Conservation (phyloP, 1,284 basidiomycete genomes). For the Cerioporus squamosus region DNA sequence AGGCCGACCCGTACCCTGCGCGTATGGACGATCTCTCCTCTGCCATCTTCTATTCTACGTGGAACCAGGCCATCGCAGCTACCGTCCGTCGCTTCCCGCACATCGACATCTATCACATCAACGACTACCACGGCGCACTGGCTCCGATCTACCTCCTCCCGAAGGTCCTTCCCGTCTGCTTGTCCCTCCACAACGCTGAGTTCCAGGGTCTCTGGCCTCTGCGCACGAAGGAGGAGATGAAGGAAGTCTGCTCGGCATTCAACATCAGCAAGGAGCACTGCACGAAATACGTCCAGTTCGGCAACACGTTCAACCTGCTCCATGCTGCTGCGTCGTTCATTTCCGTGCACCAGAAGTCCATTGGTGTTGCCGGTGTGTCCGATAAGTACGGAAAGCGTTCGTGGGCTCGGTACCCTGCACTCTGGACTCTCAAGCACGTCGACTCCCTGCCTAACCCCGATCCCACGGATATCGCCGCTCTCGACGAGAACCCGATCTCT, state of each 20-base stretch:
- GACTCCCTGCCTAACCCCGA: conserved; percentile 94
- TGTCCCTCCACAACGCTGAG: conserved; percentile 95
- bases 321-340: conserved; percentile 93
- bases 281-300: conserved; percentile 95
- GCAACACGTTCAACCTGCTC: conserved; percentile 93
- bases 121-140: conserved; percentile 92
- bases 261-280: conserved; percentile 95
- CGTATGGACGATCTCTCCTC: conserved; percentile 96
- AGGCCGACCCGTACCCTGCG: conserved; percentile 91
- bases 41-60: conserved; percentile 95
- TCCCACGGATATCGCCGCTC: conserved; percentile 89
- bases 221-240: conserved; percentile 95
- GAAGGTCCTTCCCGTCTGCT: conserved; percentile 85
- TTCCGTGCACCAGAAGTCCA: conserved; percentile 87
- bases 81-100: conserved; percentile 83
- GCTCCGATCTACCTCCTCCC: conserved; percentile 90
- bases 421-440: conserved; percentile 94
- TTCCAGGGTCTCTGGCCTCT: conserved; percentile 96
- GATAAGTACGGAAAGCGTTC: conserved; percentile 96
- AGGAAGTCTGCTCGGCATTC: conserved; percentile 95
- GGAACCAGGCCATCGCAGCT: conserved; percentile 94
- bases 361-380: conserved; percentile 93
- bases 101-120: conserved; percentile 89
- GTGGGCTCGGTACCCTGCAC: conserved; percentile 92
- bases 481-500: conserved; percentile 78